Percentiles rank a stretch among this genome's conserved stretches.
Conservation (phyloP, 2,329 filamentous ascomycete genomes). For the Didymella exigua region DNA sequence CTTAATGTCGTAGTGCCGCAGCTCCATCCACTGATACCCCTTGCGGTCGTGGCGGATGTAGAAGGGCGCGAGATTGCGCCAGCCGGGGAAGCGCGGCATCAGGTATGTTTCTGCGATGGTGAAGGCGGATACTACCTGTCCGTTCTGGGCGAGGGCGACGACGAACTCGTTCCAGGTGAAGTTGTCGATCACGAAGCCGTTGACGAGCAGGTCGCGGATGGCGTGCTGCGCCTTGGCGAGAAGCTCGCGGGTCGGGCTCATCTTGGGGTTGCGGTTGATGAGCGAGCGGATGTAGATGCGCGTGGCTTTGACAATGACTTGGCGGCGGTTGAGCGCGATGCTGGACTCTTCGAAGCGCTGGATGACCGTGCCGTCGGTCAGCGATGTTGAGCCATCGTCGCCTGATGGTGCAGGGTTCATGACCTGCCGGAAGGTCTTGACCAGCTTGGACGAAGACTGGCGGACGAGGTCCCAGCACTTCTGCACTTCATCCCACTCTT, state of each 20-base stretch:
- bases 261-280: conserved; percentile 52
- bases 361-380: conserved; percentile 30
- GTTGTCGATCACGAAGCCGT: conserved; percentile 76
- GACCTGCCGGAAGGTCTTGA: conserved; percentile 39
- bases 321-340: conserved; percentile 49
- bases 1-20: conserved; percentile 35
- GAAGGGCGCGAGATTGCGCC: conserved; percentile 52
- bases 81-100: conserved; percentile 80
- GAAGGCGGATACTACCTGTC: conserved; percentile 71
- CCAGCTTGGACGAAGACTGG: conserved; percentile 54
- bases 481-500: conserved; percentile 65
- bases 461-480: conserved; percentile 70
- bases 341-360: conserved; percentile 26
- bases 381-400: conserved; percentile 14
- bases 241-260: conserved; percentile 39
- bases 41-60: conserved; percentile 29
- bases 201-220: conserved; percentile 61
- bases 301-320: conserved; percentile 57
- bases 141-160: conserved; percentile 66
- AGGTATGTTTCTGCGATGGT: conserved; percentile 74
- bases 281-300: conserved; percentile 61
- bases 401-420: conserved; percentile 41
- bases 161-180: conserved; percentile 83
- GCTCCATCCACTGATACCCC: conserved; percentile 38
- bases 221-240: conserved; percentile 39